A percentile compares a stretch with the other conserved stretches of the same genome.
Evolutionary conservation across 2,329 filamentous ascomycete genomes (phyloP).

Genomic region (Trichoderma aggressivum): DNA sequence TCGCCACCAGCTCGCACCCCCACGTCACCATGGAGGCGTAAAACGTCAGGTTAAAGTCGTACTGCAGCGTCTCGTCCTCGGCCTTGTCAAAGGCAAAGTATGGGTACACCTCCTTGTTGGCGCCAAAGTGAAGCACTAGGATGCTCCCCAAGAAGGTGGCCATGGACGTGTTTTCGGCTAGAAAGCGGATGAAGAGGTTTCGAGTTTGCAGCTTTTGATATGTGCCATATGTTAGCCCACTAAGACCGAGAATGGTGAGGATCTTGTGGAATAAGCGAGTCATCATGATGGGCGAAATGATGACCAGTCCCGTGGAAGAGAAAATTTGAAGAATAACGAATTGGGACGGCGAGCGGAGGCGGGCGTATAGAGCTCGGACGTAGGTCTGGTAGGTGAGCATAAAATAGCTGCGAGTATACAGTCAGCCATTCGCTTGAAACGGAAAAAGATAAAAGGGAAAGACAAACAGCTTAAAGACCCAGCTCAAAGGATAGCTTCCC

Average conservation of each 20-base stretch:
- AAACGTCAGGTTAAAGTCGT: constrained; percentile 63
- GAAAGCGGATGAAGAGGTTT: constrained; percentile 64
- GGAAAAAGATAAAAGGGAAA: background rate
- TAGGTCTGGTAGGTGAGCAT: constrained; percentile 70
- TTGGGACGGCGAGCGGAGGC: constrained; percentile 61
- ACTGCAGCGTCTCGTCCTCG: constrained; percentile 46
- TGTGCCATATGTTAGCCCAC: constrained; percentile 56
- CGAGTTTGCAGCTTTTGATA: constrained; percentile 65
- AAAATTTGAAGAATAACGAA: constrained; percentile 64
- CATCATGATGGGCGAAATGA: constrained; percentile 63
- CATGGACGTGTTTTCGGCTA: constrained; percentile 67
- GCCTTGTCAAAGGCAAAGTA: constrained; percentile 62
- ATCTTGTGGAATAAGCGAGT: constrained; percentile 55
- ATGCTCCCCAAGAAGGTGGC: constrained; percentile 64
- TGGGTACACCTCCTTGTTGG: constrained; percentile 65
- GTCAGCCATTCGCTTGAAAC: background rate
- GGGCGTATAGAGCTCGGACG: constrained; percentile 65
- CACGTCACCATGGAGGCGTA: constrained; percentile 62
- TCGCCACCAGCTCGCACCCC: constrained; percentile 63
- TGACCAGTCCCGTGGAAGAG: constrained; percentile 60
- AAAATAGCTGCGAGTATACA: constrained; percentile 49
- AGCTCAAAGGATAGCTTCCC: constrained; percentile 66
- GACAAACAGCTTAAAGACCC: constrained; percentile 67
- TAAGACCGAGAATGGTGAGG: constrained; percentile 52
- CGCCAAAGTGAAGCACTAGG: constrained; percentile 62